These are phyloP conservation scores for Botryotinia convoluta DNA, from an alignment of 2,329 filamentous ascomycete genomes.

Conservation along the genomic window DNA sequence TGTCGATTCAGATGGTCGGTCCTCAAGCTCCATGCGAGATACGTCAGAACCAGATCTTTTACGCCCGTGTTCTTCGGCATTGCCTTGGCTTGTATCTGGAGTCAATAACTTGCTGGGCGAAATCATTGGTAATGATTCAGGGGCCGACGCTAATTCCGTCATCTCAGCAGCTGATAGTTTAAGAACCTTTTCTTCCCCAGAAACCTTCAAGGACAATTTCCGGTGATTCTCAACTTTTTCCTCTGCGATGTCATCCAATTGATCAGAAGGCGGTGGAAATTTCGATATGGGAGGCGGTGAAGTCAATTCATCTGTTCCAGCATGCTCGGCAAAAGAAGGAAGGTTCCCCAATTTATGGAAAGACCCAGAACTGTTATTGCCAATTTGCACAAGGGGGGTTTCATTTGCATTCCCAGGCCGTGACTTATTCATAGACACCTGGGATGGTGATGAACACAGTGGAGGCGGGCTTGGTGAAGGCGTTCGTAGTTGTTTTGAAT, in stretches of 20 bases:
- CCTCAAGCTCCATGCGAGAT: constrained; percentile 23
- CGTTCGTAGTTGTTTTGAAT: neutral
- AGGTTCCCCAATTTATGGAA: constrained; percentile 8
- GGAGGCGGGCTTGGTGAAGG: neutral
- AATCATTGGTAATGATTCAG: constrained; percentile 57
- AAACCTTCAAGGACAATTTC: constrained; percentile 29
- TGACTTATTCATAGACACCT: neutral
- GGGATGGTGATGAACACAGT: neutral
- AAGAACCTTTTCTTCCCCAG: constrained; percentile 43
- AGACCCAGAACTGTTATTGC: constrained; percentile 22
- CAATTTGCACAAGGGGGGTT: constrained; percentile 22
- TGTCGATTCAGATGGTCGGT: constrained; percentile 6
- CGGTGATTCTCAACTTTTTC: constrained; percentile 30
- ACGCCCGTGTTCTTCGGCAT: constrained; percentile 30
- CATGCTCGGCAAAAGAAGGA: neutral
- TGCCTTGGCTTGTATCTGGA: constrained; percentile 37
- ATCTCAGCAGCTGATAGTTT: constrained; percentile 59
- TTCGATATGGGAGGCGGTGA: constrained; percentile 31
- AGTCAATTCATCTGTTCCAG: constrained; percentile 7
- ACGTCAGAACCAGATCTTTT: constrained; percentile 26
- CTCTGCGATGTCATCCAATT: constrained; percentile 36
- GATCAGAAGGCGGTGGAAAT: constrained; percentile 23
- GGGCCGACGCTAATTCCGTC: constrained; percentile 54
- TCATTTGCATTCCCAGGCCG: neutral
- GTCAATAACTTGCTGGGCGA: constrained; percentile 39